A percentile compares a stretch with the other conserved stretches of the same genome.
These are phyloP conservation scores for Inga laurina DNA, from an alignment of 306 rosid genomes.

Conservation along the genomic window DNA sequence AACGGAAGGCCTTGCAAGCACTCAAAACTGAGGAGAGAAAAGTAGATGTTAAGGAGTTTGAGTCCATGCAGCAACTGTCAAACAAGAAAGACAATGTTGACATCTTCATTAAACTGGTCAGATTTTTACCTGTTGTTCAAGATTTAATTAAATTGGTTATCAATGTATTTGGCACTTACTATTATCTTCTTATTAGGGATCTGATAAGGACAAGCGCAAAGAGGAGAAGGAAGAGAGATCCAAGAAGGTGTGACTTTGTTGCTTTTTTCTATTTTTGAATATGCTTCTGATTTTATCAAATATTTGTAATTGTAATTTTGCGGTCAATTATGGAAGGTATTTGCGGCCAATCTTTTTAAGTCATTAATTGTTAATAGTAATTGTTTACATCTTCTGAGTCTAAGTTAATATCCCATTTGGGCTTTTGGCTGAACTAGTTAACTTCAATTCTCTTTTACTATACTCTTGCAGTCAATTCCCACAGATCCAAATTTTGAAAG, in stretches of 20 bases:
- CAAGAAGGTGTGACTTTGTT: conserved; percentile 63
- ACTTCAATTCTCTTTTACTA: neutral
- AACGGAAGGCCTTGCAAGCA: conserved; percentile 71
- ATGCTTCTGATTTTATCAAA: no score
- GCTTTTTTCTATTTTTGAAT: neutral
- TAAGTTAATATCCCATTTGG: neutral
- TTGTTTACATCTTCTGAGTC: neutral
- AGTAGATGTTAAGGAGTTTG: conserved; percentile 74
- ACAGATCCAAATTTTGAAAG: neutral
- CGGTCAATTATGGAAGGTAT: neutral
- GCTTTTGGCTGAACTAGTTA: neutral
- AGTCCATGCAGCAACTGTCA: conserved; percentile 81
- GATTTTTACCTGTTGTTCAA: neutral
- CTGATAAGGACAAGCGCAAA: conserved; percentile 90
- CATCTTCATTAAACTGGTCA: conserved; percentile 81
- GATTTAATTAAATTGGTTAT: neutral
- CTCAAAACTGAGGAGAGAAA: conserved; percentile 74
- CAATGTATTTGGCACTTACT: neutral
- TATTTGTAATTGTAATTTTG: neutral
- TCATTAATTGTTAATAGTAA: neutral
- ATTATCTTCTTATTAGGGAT: conserved; percentile 48
- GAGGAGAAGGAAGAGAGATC: conserved; percentile 94
- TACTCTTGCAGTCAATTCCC: neutral
- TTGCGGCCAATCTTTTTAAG: neutral
- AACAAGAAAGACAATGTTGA: conserved; percentile 76